Evolutionary conservation across 768 basidiomycete genomes (phyloP).

Genomic region (Crepidotus variabilis): DNA sequence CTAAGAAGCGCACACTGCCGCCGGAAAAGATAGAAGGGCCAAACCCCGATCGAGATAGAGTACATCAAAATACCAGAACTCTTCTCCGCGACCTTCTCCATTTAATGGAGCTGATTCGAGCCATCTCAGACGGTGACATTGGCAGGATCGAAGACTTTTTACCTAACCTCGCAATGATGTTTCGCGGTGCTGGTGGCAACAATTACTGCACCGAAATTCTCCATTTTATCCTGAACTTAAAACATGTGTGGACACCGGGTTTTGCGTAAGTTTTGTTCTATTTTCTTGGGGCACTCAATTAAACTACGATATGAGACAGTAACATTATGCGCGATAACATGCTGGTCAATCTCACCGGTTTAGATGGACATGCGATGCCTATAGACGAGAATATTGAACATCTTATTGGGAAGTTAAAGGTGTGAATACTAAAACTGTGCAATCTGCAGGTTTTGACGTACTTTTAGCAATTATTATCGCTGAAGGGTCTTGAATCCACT

Average conservation of each 20-base stretch:
- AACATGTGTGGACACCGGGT: conserved; percentile 23
- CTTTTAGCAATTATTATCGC: conserved; percentile 15
- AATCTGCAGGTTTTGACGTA: background rate
- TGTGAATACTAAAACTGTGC: background rate
- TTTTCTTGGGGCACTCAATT: too few species aligned
- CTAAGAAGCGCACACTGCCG: too few species aligned
- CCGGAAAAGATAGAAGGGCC: too few species aligned
- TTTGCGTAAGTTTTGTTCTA: conserved; percentile 27
- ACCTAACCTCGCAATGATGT: conserved; percentile 3
- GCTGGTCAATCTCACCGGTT: conserved; percentile 26
- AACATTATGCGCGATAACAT: conserved; percentile 29
- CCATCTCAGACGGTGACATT: conserved; percentile 27
- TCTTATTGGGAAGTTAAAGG: conserved; percentile 12
- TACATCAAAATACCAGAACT: conserved; percentile 19
- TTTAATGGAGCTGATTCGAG: conserved; percentile 22
- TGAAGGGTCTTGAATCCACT: conserved; percentile 19
- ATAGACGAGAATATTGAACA: conserved; percentile 35
- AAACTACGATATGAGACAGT: too few species aligned
- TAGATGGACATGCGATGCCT: conserved; percentile 25
- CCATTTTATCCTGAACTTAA: conserved; percentile 14
- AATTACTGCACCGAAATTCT: conserved; percentile 24
- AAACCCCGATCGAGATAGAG: conserved; percentile 9
- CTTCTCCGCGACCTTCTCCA: conserved; percentile 27
- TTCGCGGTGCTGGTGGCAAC: conserved; percentile 16
- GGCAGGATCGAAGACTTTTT: conserved; percentile 28